Percentiles rank a stretch among this genome's conserved stretches.
phyloP scores from a whole-genome alignment of 2,329 filamentous ascomycete genomes.

The Colletotrichum sp. region DNA sequence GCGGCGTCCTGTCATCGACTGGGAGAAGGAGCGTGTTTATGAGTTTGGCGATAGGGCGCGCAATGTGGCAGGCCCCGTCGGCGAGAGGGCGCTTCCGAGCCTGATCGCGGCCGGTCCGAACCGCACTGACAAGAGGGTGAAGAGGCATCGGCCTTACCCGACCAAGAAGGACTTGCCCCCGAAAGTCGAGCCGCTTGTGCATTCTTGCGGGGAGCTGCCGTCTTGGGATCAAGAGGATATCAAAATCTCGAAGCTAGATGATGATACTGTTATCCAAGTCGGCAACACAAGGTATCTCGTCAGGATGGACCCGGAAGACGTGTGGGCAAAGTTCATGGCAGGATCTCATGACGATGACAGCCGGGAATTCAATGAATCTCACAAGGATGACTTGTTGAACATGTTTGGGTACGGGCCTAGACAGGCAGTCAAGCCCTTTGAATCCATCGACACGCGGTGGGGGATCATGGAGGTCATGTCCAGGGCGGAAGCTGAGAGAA shows the following conservation, averaged over 20 bases:
- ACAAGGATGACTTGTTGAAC: background rate
- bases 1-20: rapidly evolving
- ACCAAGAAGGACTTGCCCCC: background rate
- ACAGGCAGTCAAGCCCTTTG: background rate
- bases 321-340: background rate
- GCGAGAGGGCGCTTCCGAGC: background rate
- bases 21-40: background rate
- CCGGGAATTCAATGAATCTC: background rate
- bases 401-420: background rate
- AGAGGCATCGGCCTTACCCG: background rate
- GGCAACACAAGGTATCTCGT: background rate
- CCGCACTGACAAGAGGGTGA: background rate
- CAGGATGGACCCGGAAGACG: background rate
- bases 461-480: background rate
- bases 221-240: background rate
- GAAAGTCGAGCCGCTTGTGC: background rate
- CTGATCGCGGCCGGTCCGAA: background rate
- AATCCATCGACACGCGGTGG: background rate
- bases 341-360: rapidly evolving
- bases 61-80: background rate
- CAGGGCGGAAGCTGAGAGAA: background rate
- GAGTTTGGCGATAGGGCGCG: background rate
- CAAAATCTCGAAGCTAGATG: background rate
- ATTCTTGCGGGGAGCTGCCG: too few relatives aligned
- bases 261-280: background rate